Evolutionary conservation across 2,329 filamentous ascomycete species (phyloP).

Genomic region (Paecilomyces sp.): DNA sequence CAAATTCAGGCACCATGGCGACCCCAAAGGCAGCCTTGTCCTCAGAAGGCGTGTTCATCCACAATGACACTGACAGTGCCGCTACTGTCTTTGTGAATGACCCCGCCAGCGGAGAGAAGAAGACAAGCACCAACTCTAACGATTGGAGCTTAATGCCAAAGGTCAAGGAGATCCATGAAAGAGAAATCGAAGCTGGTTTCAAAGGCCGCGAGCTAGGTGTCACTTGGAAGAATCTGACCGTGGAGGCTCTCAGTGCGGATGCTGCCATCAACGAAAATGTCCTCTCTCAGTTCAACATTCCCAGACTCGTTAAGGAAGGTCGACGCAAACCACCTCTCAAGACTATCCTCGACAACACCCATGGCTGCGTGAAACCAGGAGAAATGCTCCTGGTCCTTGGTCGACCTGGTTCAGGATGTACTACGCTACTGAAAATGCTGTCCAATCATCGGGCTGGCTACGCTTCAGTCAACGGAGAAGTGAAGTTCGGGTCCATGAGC

Average conservation of each 20-base stretch:
- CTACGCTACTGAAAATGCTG: conserved; percentile 62
- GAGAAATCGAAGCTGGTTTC: conserved; percentile 40
- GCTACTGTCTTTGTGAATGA: background rate
- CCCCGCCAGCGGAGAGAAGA: background rate
- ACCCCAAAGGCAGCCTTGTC: background rate
- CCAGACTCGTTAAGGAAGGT: conserved; percentile 46
- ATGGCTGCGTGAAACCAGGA: conserved; percentile 64
- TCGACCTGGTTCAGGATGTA: conserved; percentile 62
- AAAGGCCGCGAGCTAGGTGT: conserved; percentile 52
- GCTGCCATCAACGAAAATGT: conserved; percentile 61
- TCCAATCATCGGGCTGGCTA: conserved; percentile 58
- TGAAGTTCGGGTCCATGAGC: conserved; percentile 47
- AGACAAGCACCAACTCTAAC: conserved; percentile 22
- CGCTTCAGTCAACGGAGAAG: conserved; percentile 50
- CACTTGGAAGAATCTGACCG: conserved; percentile 58
- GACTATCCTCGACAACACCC: conserved; percentile 58
- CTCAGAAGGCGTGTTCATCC: background rate
- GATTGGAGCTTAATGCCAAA: conserved; percentile 46
- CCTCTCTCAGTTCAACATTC: conserved; percentile 51
- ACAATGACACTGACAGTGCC: conserved; percentile 2
- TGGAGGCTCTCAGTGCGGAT: conserved; percentile 54
- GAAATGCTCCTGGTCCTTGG: conserved; percentile 67
- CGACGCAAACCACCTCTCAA: conserved; percentile 52
- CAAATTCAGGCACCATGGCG: background rate
- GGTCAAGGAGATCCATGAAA: conserved; percentile 37